Percentiles rank a stretch among this genome's conserved stretches.
phyloP scores from a whole-genome alignment of 805 yeast species.

The Aciculoconidium aculeatum region DNA sequence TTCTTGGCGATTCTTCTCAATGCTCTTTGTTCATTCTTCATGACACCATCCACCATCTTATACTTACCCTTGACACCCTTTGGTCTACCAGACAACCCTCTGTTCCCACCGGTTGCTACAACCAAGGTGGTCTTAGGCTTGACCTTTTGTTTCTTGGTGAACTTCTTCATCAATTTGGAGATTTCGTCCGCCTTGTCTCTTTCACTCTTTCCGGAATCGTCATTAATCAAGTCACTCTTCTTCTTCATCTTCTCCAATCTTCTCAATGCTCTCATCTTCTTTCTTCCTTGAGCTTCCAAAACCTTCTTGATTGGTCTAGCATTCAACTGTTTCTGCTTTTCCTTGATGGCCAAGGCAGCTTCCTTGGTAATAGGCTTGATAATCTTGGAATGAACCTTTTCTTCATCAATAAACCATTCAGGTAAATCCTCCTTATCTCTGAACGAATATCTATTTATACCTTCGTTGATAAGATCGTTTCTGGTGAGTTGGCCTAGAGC shows the following conservation, averaged over 20 bases:
- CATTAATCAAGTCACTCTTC: constrained; percentile 89
- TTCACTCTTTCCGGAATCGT: constrained; percentile 81
- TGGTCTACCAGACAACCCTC: constrained; percentile 90
- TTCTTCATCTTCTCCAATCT: constrained; percentile 84
- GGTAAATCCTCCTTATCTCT: constrained; percentile 89
- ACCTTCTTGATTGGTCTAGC: constrained; percentile 99
- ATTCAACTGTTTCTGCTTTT: constrained; percentile 56
- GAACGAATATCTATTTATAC: constrained; percentile 87
- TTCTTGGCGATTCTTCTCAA: constrained; percentile 85
- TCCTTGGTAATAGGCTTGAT: constrained; percentile 93
- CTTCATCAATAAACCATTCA: constrained; percentile 96
- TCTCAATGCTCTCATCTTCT: constrained; percentile 85
- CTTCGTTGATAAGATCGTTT: constrained; percentile 85
- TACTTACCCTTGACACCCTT: constrained; percentile 95
- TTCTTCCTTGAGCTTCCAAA: constrained; percentile 95
- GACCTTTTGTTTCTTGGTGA: constrained; percentile 61
- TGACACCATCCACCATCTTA: constrained; percentile 98
- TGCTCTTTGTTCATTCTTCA: constrained; percentile 97
- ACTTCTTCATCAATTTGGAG: constrained; percentile 73
- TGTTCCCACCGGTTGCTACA: constrained; percentile 80
- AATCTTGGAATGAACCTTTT: constrained; percentile 76
- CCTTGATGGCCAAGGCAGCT: constrained; percentile 40
- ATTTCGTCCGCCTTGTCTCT: constrained; percentile 94
- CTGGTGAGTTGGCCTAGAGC: constrained; percentile 85
- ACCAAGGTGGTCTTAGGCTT: constrained; percentile 86